A percentile compares a stretch with the other conserved stretches of the same genome.
Conservation (phyloP, 441 rosid genomes). For the Melastoma candidum region DNA sequence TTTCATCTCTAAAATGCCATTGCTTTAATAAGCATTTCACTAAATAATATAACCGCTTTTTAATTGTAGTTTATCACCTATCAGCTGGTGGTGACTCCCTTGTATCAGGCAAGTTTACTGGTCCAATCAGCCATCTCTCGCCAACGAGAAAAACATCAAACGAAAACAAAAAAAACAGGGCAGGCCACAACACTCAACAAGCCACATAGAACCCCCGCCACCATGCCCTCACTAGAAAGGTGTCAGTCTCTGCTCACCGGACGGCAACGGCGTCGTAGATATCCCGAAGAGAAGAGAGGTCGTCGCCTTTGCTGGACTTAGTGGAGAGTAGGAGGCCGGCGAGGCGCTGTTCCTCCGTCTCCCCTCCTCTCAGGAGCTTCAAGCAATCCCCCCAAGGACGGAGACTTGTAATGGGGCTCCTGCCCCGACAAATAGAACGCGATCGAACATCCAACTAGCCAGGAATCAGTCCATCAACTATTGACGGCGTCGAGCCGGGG, state of each 20-base stretch:
- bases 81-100: constrained; percentile 48
- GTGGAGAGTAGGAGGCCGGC: constrained; percentile 87
- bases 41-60: too few species aligned
- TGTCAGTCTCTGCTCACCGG: constrained; percentile 33
- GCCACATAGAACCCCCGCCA: not conserved
- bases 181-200: not conserved
- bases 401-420: constrained; percentile 21
- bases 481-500: too few species aligned
- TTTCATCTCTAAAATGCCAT: too few species aligned
- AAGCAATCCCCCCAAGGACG: constrained; percentile 62
- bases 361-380: constrained; percentile 66
- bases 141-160: constrained; percentile 16
- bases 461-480: too few species aligned
- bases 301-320: constrained; percentile 58
- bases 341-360: constrained; percentile 88
- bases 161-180: not conserved
- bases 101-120: constrained; percentile 36
- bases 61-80: constrained; percentile 30
- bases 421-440: not conserved
- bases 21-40: too few species aligned
- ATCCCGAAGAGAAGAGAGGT: constrained; percentile 38
- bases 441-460: too few species aligned
- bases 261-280: constrained; percentile 60
- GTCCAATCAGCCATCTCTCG: constrained; percentile 65
- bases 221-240: not conserved